Evolutionary conservation across 805 yeast genomes (phyloP), one percentile per base, ranked within the genome.

Genomic region (Limtongia smithiae): DNA sequence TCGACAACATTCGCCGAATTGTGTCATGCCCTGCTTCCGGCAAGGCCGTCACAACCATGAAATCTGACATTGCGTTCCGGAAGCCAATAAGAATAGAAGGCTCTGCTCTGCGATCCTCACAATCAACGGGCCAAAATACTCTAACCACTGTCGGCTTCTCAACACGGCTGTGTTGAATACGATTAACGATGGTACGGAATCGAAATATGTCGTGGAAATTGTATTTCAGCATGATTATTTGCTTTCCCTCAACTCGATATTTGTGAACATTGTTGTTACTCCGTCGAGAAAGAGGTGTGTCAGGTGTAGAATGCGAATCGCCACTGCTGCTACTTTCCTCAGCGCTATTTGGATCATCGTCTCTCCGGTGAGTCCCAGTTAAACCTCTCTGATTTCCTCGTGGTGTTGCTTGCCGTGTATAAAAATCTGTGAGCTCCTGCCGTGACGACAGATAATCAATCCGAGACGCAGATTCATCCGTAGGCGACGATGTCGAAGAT

Each of bases 111-210:
- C 22, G 12, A 3, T 35, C 9, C 25, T 17, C 21, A 14, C 43
- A 43, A 38, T 59, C 57, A 4, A 44, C 33, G 15, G 63, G 62
- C 62, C 62, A 60, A 43, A 59, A 59, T 7, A 57, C 43, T 5
- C 55, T 41, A 12, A 43, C 33, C 20, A 47, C 37, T 7, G 37
- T 24, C 2, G 55, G 50, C 12, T 39, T 14, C 9, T 6, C 31
- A 3, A 34, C 34, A 9, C 39, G 18, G 9, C 32, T 21, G 6
- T 12, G 9, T n/a, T 30, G 21, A 3, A 40, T 20, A 14, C 36
- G 5, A 12, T 14, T 14, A 5, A 44, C 39, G 14, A 18, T 21
- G 14, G 15, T 21, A 4, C 55, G 41, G 21, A 33, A 48, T 4
- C 37, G 24, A 24, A 51, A 51, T 8, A 51, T 41, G 22, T 45